Conservation (phyloP, 2,329 filamentous ascomycete genomes). For the Nothophaeocryptopus gaeumannii region DNA sequence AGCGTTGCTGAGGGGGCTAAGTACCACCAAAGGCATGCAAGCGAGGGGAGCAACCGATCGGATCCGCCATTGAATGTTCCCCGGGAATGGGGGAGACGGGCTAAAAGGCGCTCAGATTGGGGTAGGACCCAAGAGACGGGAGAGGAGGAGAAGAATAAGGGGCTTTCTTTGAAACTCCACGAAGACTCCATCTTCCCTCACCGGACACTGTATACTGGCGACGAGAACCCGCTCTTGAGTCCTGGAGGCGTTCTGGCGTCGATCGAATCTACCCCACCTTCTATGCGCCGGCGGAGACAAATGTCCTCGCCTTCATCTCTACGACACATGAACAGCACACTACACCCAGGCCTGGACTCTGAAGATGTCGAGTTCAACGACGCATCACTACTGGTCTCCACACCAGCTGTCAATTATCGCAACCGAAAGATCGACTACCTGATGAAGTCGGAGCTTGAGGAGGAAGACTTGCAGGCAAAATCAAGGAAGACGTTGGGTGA, state of each 20-base stretch:
- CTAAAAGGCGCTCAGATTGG: constrained; percentile 40
- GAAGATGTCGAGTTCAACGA: constrained; percentile 45
- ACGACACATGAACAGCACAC: constrained; percentile 28
- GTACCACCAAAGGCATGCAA: constrained; percentile 23
- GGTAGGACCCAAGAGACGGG: constrained; percentile 34
- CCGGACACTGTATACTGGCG: constrained; percentile 29
- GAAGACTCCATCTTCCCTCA: constrained; percentile 24
- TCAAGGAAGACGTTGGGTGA: constrained; percentile 15
- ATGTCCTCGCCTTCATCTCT: constrained; percentile 24
- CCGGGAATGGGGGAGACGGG: constrained; percentile 48
- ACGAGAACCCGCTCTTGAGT: constrained; percentile 25
- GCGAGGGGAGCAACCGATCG: constrained; percentile 36
- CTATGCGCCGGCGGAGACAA: constrained; percentile 27
- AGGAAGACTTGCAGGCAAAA: constrained; percentile 30
- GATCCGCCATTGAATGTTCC: constrained; percentile 47
- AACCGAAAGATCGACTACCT: constrained; percentile 43
- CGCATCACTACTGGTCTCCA: constrained; percentile 48
- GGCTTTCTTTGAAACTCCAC: constrained; percentile 7
- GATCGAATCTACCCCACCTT: constrained; percentile 44
- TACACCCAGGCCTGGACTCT: constrained; percentile 29
- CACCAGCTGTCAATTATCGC: constrained; percentile 40
- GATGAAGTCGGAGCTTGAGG: constrained; percentile 42
- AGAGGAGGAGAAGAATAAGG: constrained; percentile 17
- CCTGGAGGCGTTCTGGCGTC: constrained; percentile 34
- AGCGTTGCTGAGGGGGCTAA: constrained; percentile 3